A percentile compares a stretch with the other conserved stretches of the same genome.
Conservation (phyloP, 352 stramenopile species). For the Globisporangium canariense region DNA sequence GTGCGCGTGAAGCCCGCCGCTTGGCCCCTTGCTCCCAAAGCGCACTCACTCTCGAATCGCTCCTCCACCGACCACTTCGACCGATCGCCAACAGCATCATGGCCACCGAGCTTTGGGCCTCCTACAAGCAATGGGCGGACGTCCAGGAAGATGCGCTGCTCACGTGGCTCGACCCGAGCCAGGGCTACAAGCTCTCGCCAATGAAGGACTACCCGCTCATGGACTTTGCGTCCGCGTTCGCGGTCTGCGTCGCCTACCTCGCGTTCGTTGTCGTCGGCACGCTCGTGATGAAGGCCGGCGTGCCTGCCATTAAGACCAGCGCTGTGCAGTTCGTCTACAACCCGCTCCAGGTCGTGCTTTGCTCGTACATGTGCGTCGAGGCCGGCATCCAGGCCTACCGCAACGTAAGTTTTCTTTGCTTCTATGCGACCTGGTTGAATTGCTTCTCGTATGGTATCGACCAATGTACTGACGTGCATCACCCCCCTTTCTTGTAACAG, state of each 20-base stretch:
- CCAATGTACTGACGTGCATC: no score
- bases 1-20: background rate
- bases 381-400: conserved; percentile 90
- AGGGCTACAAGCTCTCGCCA: conserved; percentile 44
- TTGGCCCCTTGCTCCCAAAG: conserved; percentile 5
- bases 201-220: conserved; percentile 37
- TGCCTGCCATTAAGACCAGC: conserved; percentile 71
- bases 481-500: conserved; percentile 2
- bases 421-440: background rate
- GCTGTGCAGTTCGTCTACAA: conserved; percentile 96
- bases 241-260: conserved; percentile 59
- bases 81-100: conserved; percentile 20
- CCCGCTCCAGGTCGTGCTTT: conserved; percentile 94
- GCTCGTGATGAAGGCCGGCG: conserved; percentile 72
- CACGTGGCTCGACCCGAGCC: conserved; percentile 42
- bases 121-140: conserved; percentile 62
- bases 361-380: conserved; percentile 97
- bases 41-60: conserved; percentile 21
- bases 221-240: conserved; percentile 56
- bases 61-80: conserved; percentile 16
- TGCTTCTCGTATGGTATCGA: background rate
- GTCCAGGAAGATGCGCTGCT: conserved; percentile 42
- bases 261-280: conserved; percentile 69
- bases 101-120: conserved; percentile 39
- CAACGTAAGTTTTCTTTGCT: conserved; percentile 38